These are phyloP conservation scores for Hirsutella rhossiliensis DNA, from an alignment of 2,329 filamentous ascomycete species.

Conservation along the genomic window DNA sequence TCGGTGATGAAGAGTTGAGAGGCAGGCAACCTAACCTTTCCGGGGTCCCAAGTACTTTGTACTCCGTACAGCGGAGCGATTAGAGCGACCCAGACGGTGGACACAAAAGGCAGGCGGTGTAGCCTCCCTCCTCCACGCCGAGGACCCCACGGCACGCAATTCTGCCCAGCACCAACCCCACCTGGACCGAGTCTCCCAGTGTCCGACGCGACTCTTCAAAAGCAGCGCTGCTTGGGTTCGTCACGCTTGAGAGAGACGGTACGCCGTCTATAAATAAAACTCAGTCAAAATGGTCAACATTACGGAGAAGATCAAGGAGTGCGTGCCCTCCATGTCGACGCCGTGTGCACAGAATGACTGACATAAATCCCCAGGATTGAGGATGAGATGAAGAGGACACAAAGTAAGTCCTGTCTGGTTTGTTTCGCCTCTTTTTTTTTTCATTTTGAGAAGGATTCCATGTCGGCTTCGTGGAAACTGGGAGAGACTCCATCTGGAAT, in stretches of 20 bases:
- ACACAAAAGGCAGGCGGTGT: constrained; percentile 17
- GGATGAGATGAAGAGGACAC: constrained; percentile 98
- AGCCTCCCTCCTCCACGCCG: background rate
- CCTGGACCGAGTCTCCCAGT: no score
- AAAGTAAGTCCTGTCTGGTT: constrained; percentile 52
- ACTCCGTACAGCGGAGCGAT: no score
- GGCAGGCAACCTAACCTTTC: no score
- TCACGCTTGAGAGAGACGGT: constrained; percentile 11
- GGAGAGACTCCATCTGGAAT: no score
- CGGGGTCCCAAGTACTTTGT: no score
- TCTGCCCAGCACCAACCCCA: constrained; percentile 8
- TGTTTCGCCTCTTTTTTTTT: background rate
- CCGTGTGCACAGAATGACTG: constrained; percentile 5
- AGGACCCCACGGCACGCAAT: constrained; percentile 3
- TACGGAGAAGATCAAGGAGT: constrained; percentile 99
- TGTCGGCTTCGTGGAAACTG: no score
- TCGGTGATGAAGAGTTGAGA: no score
- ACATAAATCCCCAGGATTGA: constrained; percentile 62
- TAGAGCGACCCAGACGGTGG: no score
- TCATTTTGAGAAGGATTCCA: no score
- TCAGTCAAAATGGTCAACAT: constrained; percentile 82
- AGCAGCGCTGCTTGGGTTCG: background rate
- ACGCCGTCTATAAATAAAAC: constrained; percentile 17
- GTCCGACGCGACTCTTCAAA: no score
- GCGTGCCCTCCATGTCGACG: constrained; percentile 18